Evolutionary conservation across 257 asterid genomes (phyloP), one percentile per base, ranked within the genome.

Genomic region (Thymus quinquecostatus): DNA sequence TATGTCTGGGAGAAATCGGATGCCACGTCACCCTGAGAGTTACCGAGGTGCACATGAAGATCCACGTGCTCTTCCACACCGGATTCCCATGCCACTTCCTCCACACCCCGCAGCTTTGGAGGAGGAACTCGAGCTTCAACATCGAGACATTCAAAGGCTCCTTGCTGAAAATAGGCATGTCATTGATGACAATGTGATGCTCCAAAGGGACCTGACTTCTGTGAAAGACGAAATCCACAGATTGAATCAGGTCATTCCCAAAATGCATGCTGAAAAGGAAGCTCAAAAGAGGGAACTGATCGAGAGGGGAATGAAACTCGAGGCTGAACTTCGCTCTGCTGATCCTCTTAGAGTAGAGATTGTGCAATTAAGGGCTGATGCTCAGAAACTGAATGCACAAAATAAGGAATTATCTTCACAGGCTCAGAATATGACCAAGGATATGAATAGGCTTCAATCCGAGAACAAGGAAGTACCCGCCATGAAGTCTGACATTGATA

Each of bases 51-150:
- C 74, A 60, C 88, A 59, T 51, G 90, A 87, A 51, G 91, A 82
- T 73, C 88, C 89, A 28, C 91, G 76, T 59, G 47, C 62, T 30
- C 49, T 79, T 50, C 57, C 80, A 66, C 88, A 74, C 61, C 83
- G 86, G 57, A 89, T 81, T 33, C 89, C 85, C 0, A 70, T 81
- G 10, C 89, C 82, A 38, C 77, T 78, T 54, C 94, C 83, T 11
- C 88, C 85, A 30, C 96, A 88, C 72, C 98, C 96, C 0, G 83
- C 70, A 5, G 77, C 80, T 45, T 79, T 90, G 36, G 96, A 93
- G 74, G 97, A 89, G 75, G 97, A 89, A 79, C 91, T 93, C 8
- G 96, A 86, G 64, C 77, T 93, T 71, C 97, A 87, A 78, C 94
- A 80, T 10, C 83, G 96, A 81, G 98, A 93, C 67, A 84, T 91